Evolutionary conservation across 148 eudicot genomes (phyloP), one percentile per base, ranked within the genome.

Genomic region (Nepenthes gracilis): DNA sequence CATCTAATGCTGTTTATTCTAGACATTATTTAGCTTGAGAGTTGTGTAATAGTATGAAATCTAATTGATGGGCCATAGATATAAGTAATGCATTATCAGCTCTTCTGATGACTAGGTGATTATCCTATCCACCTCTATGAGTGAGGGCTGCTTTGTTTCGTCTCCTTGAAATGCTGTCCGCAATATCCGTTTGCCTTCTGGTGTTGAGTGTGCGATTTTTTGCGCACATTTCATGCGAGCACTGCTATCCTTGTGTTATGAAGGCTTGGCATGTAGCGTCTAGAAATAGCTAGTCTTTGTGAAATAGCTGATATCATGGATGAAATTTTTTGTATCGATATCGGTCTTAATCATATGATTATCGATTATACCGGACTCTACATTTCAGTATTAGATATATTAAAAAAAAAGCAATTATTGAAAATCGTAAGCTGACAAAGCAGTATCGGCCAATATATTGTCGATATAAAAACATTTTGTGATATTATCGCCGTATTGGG

Each of bases 21-120:
- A 54, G 69, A 76, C 56, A 49, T 63, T 47, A 40, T 71, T 67
- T 67, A 57, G 53, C 78, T 70, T 23, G 23, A 72, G 68, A 68
- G 45, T 77, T 71, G 64, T 71, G 61, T 67, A 57, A 47, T 69
- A 51, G 48, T 68, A 64, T 81, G 85, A n/a, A 10, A 6, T 49
- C 13, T 11, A 2, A 5, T 40, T 40, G 45, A 3, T 4, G 45
- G 8, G 4, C 8, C 45, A 40, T 64, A 70, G 33, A 1, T 35
- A 36, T 57, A 5, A 34, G 5, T 34, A 10, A 13, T 15, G 13
- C 9, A 38, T 36, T 36, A 36, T 35, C 37, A 57, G 23, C 60
- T 73, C 48, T 50, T 55, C 59, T 60, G 12, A 13, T 15, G 14
- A 12, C 13, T 34, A 62, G 55, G 36, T 70, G 58, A 12, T 52